Evolutionary conservation across 441 rosid species (phyloP), one percentile per base, ranked within the genome.

Genomic region (Pelargonium citronellum): DNA sequence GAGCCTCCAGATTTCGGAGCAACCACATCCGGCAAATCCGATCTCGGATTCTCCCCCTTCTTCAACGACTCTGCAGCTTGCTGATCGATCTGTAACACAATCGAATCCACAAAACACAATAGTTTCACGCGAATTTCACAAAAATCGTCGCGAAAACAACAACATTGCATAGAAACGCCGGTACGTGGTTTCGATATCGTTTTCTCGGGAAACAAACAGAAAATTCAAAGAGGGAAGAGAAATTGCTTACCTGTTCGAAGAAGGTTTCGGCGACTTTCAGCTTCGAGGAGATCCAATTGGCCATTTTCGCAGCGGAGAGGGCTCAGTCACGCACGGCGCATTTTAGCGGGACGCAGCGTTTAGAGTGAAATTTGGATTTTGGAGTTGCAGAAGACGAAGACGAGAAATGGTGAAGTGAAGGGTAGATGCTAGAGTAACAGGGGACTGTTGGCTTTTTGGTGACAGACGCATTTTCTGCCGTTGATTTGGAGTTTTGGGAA

Each of bases 201-300:
- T 70, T 73, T 66, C 60, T 13, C 60, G 22, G 66, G 15, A 62
- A 79, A 68, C 62, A 73, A 82, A 67, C 27, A 11, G 15, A 44
- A 71, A 22, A 51, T 51, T 22, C 1, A 8, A 10, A 19, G 24
- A n/a, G 12, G 53, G 27, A 65, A 20, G n/a, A 64, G 65, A 67
- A 70, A 24, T 37, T 17, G 8, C 67, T 2, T 71, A 75, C 98
- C 90, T 94, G 97, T 77, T 94, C 95, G 64, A 94, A 89, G 80
- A 94, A 79, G 19, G 84, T 91, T 76, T 91, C 97, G 61, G 99
- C 99, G 73, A 89, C 99, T 87, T 83, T 94, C 85, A 94, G 97
- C 75, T 94, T 94, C 61, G 90, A 88, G 71, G 95, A 85, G 89
- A 94, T 87, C 99, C 97, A 94, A 83, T 91, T 86, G 67, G 95